Evolutionary conservation across 192 early-diverging fungal species (phyloP).

Genomic region (Thamnidium elegans): DNA sequence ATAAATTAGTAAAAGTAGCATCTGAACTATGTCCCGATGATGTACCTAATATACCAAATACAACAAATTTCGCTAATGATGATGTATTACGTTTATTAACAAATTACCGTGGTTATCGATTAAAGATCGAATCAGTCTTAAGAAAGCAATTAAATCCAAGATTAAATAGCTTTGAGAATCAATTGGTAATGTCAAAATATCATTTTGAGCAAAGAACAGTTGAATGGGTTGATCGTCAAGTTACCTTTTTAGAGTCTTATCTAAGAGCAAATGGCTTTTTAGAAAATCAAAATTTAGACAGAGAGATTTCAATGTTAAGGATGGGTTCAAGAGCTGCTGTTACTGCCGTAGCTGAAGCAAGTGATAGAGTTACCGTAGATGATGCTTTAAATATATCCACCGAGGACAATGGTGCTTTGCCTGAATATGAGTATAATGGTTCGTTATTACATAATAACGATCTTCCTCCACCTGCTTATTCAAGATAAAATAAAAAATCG

Average conservation of each 20-base stretch:
- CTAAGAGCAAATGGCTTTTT: constrained; percentile 18
- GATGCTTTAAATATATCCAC: constrained; percentile 27
- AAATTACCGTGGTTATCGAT: constrained; percentile 29
- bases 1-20: constrained; percentile 18
- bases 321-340: constrained; percentile 34
- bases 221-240: constrained; percentile 36
- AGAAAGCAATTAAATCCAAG: constrained; percentile 27
- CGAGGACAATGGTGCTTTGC: background rate
- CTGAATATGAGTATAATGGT: too few species aligned
- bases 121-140: constrained; percentile 29
- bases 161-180: constrained; percentile 23
- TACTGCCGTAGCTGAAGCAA: constrained; percentile 14
- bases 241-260: constrained; percentile 19
- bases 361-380: constrained; percentile 28
- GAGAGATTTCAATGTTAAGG: constrained; percentile 25
- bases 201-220: constrained; percentile 29
- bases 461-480: too few species aligned
- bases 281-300: constrained; percentile 22
- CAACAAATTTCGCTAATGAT: constrained; percentile 7
- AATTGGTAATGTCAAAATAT: constrained; percentile 15
- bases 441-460: too few species aligned
- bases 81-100: constrained; percentile 18
- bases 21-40: constrained; percentile 8
- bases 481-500: too few species aligned
- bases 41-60: constrained; percentile 28